Percentiles rank a stretch among this genome's conserved stretches.
Conservation (phyloP, 1,284 basidiomycete genomes). For the Apiotrichum gracile region DNA sequence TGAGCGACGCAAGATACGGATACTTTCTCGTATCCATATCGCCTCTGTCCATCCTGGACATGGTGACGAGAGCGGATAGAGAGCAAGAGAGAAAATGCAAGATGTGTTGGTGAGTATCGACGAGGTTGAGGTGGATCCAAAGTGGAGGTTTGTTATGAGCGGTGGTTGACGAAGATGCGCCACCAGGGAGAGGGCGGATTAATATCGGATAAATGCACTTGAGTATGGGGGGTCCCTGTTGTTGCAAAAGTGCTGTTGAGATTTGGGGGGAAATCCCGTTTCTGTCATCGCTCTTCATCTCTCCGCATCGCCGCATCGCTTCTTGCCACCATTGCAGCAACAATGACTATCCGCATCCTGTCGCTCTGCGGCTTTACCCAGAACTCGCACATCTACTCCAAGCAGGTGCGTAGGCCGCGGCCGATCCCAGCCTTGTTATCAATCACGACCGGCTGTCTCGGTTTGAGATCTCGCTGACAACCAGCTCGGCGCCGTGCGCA, state of each 20-base stretch:
- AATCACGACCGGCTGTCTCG: too few relatives aligned
- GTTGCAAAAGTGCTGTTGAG: too few relatives aligned
- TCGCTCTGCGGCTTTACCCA: constrained; percentile 64
- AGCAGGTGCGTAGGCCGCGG: constrained; percentile 53
- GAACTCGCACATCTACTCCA: constrained; percentile 70
- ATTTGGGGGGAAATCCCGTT: too few relatives aligned
- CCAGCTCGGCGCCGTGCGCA: constrained; percentile 31
- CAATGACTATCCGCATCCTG: constrained; percentile 27
- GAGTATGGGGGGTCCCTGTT: too few relatives aligned
- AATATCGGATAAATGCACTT: not conserved
- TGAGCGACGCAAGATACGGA: constrained; percentile 35
- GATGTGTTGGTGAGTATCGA: not conserved
- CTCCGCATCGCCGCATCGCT: not conserved
- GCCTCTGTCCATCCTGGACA: not conserved
- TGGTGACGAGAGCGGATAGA: not conserved
- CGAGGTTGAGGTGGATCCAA: not conserved
- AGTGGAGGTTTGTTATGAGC: not conserved
- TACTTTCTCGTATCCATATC: constrained; percentile 6
- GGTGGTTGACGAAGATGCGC: not conserved
- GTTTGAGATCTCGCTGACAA: not conserved
- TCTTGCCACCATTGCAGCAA: not conserved
- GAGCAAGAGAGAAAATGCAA: not conserved
- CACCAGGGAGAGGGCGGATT: not conserved
- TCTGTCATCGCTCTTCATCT: not conserved
- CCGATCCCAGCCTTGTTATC: not conserved